phyloP scores from a whole-genome alignment of 257 asterid species.

The Capsicum pubescens region DNA sequence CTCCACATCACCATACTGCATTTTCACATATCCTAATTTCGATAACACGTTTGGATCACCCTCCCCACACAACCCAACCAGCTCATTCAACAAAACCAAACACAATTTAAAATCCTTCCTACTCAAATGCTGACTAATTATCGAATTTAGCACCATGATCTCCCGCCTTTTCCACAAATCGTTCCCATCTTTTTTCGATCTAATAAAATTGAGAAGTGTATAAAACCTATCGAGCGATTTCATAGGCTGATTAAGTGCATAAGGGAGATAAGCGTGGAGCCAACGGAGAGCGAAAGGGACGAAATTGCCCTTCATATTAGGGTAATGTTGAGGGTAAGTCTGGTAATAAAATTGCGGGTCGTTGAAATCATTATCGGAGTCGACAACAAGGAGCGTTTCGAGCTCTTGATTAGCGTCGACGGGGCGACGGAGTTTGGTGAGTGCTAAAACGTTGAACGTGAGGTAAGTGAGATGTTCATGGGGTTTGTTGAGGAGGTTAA shows the following conservation, averaged over 20 bases:
- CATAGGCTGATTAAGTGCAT: conserved; percentile 71
- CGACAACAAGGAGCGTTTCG: conserved; percentile 49
- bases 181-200: conserved; percentile 34
- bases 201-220: conserved; percentile 62
- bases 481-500: conserved; percentile 73
- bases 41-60: conserved; percentile 72
- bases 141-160: conserved; percentile 64
- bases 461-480: conserved; percentile 89
- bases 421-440: conserved; percentile 87
- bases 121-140: conserved; percentile 80
- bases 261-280: conserved; percentile 84
- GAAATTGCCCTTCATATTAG: conserved; percentile 75
- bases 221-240: conserved; percentile 83
- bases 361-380: conserved; percentile 55
- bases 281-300: conserved; percentile 90
- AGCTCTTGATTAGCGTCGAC: conserved; percentile 77
- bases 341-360: conserved; percentile 62
- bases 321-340: conserved; percentile 77
- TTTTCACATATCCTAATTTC: conserved; percentile 79
- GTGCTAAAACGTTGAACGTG: conserved; percentile 81
- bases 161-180: conserved; percentile 75
- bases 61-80: conserved; percentile 41
- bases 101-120: conserved; percentile 80
- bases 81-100: conserved; percentile 59
- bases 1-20: conserved; percentile 94